Conservation (phyloP, 805 yeast species). For the Nakazawaea populi region DNA sequence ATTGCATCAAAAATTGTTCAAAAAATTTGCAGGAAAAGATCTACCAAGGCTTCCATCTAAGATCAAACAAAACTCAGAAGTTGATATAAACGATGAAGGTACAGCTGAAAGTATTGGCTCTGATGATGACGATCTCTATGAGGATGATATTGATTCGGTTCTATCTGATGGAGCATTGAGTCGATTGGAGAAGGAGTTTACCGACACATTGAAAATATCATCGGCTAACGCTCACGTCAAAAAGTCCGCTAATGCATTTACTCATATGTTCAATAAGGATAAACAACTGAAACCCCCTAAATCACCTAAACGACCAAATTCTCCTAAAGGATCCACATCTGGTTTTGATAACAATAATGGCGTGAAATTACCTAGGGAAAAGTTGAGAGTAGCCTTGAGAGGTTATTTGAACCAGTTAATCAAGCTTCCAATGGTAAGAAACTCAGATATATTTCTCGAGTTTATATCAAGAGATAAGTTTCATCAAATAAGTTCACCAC, state of each 20-base stretch:
- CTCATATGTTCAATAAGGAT: neutral
- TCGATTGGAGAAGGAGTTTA: conserved; percentile 8
- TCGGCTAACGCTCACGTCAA: neutral
- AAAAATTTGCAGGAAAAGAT: conserved; percentile 63
- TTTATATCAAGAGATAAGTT: conserved; percentile 45
- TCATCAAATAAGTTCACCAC: conserved; percentile 24
- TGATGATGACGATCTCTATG: conserved; percentile 10
- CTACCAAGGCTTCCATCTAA: conserved; percentile 31
- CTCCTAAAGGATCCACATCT: neutral
- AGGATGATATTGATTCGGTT: conserved; percentile 9
- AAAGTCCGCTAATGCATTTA: neutral
- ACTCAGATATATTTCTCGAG: conserved; percentile 41
- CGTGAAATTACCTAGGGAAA: conserved; percentile 56
- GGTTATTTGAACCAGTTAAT: conserved; percentile 58
- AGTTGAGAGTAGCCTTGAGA: conserved; percentile 68
- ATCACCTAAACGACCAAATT: neutral
- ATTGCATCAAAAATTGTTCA: conserved; percentile 46
- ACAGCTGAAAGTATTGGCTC: conserved; percentile 11
- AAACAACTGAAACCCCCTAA: neutral
- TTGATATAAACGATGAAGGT: conserved; percentile 10
- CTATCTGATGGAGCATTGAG: neutral
- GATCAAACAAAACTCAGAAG: conserved; percentile 17
- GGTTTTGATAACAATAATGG: neutral
- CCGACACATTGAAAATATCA: neutral
- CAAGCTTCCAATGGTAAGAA: conserved; percentile 48